These are phyloP conservation scores for Volvox carteri DNA, from an alignment of 163 green algal species.

Conservation along the genomic window DNA sequence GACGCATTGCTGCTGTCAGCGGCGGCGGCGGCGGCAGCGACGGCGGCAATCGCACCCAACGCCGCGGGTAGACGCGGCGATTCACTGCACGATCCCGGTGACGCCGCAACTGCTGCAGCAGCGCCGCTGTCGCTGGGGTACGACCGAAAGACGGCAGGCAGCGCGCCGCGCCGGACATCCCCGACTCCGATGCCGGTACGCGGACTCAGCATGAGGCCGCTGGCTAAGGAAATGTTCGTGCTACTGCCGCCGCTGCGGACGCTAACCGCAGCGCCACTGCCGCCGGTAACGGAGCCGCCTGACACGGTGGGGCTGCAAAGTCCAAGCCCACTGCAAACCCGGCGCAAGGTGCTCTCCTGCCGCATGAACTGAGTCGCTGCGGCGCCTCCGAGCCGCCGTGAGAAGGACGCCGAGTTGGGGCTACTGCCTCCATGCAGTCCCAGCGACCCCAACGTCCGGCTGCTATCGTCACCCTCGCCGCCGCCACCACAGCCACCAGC, in stretches of 20 bases:
- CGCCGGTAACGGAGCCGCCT: too few relatives aligned
- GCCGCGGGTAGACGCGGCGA: not conserved
- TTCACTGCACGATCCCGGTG: too few relatives aligned
- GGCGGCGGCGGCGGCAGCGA: not conserved
- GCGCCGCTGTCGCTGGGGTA: slow-evolving; percentile 13
- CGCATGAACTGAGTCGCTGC: not conserved
- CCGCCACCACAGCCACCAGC: too few relatives aligned
- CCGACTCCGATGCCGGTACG: too few relatives aligned
- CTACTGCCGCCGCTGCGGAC: not conserved
- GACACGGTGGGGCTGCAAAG: not conserved
- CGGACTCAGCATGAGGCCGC: not conserved
- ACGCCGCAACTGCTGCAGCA: not conserved
- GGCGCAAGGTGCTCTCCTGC: not conserved
- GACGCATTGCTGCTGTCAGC: not conserved
- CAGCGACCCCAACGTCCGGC: too few relatives aligned
- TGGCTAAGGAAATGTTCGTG: not conserved
- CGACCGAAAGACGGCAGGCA: not conserved
- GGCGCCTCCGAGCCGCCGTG: too few relatives aligned
- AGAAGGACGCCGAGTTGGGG: too few relatives aligned
- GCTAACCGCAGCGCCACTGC: too few relatives aligned
- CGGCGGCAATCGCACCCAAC: not conserved
- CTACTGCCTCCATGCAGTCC: too few relatives aligned
- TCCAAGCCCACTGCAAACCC: not conserved
- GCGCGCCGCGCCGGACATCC: not conserved
- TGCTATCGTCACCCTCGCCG: too few relatives aligned